Base-by-base conservation (phyloP, 2,329 filamentous ascomycete species). In the Alternaria brassicicola region DNA sequence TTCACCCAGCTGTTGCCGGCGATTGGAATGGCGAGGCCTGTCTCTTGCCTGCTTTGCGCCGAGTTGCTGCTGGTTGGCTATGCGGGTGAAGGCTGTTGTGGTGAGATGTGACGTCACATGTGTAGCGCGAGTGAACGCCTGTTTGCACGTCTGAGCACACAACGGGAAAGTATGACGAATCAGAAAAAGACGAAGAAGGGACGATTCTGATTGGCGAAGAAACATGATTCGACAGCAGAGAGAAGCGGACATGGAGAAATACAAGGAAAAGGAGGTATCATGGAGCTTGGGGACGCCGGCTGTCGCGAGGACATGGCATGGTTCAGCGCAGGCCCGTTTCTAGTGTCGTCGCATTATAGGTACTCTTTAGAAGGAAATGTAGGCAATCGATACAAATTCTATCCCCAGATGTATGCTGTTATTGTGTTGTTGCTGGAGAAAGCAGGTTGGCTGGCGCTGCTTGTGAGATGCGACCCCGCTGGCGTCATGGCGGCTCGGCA, bases 31-130 rank as follows among this genome's bases (percentile, higher is more conserved):
- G 36, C 10, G 12, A 23, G 5, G 12, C 41, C 30, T 39, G n/a
- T 19, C 25, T 28, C 30, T 13, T 35, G 33, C 35, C 31, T 33
- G 15, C 31, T 13, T 38, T 30, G 10, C 25, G 13, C 39, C 38
- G 53, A 39, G 30, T 58, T n/a, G n/a, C 25, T 59, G 62, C 61
- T 67, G 62, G 64, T 62, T 68, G 65, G 66, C 41, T 59, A 42
- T 55, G 53, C 42, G 48, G 60, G 48, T 57, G 55, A 63, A 59
- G 61, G 53, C 38, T 58, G 43, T 45, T 51, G 41, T 54, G 42
- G 56, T 59, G 54, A 53, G 50, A 19, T 42, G 57, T 70, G 67
- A 70, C 67, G 67, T 70, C 63, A 65, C 21, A 41, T 30, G 51
- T 60, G 59, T 49, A 45, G 57, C 52, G 5, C 50, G 35, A 7